Base-by-base conservation (phyloP, 352 stramenopile species). In the Elongisporangium undulatum region DNA sequence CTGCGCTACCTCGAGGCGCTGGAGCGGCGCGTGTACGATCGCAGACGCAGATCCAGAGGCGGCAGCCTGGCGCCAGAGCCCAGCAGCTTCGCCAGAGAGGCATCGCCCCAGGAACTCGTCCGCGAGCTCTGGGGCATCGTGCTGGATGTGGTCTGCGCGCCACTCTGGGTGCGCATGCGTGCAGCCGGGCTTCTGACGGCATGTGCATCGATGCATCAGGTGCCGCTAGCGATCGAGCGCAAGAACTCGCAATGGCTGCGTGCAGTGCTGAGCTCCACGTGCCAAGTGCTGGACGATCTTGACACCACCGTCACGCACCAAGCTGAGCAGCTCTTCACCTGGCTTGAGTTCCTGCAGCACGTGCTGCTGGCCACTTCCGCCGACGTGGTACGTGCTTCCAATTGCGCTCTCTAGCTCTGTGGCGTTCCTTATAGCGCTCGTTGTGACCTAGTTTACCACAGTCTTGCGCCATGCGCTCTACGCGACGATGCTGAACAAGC, bases 221-320 rank as follows among this genome's bases (percentile, higher is more conserved):
- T 69, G 19, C 67, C 68, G 19, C 49, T 73, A 26, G 59, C 63
- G 39, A 66, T 67, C 17, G 55, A 71, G 19, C 55, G 26, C 17
- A 39, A 64, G 10, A 58, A 63, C 26, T 67, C 68, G 20, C 67
- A 81, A 63, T 79, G 82, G 67, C 57, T 89, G 55, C 82, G 82
- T 13, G 83, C 82, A 12, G 69, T 92, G 24, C 76, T 89, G 60
- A 89, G 79, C 72, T 88, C 82, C 20, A 85, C 79, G 53, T 88
- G 76, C 54, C 79, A 92, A 55, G 70, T 73, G 1, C 61, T 89
- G 53, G 79, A 89, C 51, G 82, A 89, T 48, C 58, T 88, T 15
- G 60, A 84, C 60, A 67, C 77, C 2, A 71, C 63, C 2, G 63
- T 75, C 48, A 50, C 63, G n/a, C 56, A 58, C 10, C 72, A 89